Evolutionary conservation across 2,329 filamentous ascomycete genomes (phyloP).

Genomic region (Lasiodiplodia hormozganensis): DNA sequence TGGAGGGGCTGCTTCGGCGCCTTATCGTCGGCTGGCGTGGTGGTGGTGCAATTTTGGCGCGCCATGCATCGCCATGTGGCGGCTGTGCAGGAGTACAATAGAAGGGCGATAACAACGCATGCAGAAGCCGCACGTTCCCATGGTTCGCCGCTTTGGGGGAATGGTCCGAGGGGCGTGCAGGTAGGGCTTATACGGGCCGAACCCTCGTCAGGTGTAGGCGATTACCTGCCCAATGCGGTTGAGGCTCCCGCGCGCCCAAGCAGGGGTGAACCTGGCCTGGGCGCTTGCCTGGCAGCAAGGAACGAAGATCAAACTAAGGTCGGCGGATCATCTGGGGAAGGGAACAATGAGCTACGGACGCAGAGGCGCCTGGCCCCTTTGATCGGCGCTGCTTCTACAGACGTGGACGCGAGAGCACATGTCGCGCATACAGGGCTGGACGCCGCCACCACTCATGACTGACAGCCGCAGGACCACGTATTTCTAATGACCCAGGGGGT

Average conservation of each 20-base stretch:
- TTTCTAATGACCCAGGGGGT: neutral
- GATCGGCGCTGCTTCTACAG: constrained; percentile 19
- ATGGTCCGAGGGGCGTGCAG: constrained; percentile 13
- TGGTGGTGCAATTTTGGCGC: neutral
- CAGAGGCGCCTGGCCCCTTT: constrained; percentile 13
- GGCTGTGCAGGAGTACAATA: constrained; percentile 3
- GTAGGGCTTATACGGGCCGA: constrained; percentile 21
- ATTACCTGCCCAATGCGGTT: constrained; percentile 18
- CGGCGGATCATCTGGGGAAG: constrained; percentile 21
- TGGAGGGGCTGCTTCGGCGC: too few species aligned
- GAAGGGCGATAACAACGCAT: constrained; percentile 11
- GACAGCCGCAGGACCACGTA: neutral
- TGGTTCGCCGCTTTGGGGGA: neutral
- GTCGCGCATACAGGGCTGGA: constrained; percentile 9
- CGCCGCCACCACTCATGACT: neutral
- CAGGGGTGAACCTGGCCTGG: constrained; percentile 14
- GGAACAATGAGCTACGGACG: constrained; percentile 3
- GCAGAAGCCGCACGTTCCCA: constrained; percentile 11
- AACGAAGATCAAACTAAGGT: constrained; percentile 20
- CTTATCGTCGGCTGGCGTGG: neutral
- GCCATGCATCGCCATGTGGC: constrained; percentile 6
- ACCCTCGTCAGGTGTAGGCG: constrained; percentile 18
- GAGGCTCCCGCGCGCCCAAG: constrained; percentile 10
- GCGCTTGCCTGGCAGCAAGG: constrained; percentile 17
- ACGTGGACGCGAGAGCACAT: constrained; percentile 10